A percentile compares a stretch with the other conserved stretches of the same genome.
These are phyloP conservation scores for Ophioceras dolichostomum DNA, from an alignment of 2,329 filamentous ascomycete species.

Conservation along the genomic window DNA sequence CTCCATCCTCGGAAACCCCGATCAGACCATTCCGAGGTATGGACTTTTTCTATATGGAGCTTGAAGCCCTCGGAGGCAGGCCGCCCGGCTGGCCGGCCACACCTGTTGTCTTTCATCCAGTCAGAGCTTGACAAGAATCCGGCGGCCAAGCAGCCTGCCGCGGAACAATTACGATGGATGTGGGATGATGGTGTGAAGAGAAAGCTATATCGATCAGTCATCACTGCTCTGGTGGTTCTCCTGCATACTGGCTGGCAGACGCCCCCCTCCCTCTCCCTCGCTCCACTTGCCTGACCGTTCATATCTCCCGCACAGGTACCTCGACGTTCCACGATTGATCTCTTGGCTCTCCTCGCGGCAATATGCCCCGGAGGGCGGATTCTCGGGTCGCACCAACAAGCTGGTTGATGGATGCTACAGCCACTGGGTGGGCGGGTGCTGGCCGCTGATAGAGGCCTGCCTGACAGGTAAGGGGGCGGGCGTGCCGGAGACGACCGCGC, in stretches of 20 bases:
- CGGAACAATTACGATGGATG: no score
- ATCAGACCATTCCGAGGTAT: constrained; percentile 60
- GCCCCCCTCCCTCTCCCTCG: no score
- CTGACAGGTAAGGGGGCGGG: constrained; percentile 35
- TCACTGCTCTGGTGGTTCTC: no score
- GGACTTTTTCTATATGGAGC: constrained; percentile 13
- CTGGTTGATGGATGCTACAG: constrained; percentile 97
- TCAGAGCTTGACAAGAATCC: constrained; percentile 22
- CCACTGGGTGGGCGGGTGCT: constrained; percentile 94
- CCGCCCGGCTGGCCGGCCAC: constrained; percentile 11
- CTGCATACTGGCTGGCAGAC: no score
- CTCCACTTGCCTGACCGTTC: constrained; percentile 7
- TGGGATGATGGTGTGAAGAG: no score
- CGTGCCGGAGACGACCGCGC: constrained; percentile 8
- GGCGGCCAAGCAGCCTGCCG: no score
- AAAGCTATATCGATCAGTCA: no score
- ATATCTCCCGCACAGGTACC: constrained; percentile 40
- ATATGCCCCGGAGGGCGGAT: constrained; percentile 82
- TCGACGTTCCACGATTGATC: constrained; percentile 66
- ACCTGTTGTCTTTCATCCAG: constrained; percentile 13
- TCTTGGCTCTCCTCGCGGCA: constrained; percentile 86
- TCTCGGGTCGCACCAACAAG: constrained; percentile 92
- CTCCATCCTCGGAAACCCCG: constrained; percentile 70
- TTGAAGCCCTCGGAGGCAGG: neutral
- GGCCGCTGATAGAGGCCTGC: constrained; percentile 77